Percentiles rank a stretch among this genome's conserved stretches.
Evolutionary conservation across 78 protist species (phyloP).

Genomic region (Dictyostelium purpureum): DNA sequence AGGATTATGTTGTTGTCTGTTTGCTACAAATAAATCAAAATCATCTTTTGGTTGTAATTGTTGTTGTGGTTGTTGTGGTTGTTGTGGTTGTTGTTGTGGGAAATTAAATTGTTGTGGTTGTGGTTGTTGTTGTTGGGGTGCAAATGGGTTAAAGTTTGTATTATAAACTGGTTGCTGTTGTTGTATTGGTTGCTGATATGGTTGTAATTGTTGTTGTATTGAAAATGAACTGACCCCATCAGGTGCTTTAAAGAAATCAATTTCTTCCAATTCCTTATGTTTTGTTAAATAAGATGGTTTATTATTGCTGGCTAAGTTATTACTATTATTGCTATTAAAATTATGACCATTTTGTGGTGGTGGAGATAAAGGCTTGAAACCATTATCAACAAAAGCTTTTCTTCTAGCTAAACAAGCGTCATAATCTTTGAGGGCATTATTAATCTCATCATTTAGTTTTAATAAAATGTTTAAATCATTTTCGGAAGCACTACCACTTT

Average conservation of each 20-base stretch:
- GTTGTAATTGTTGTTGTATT: neutral
- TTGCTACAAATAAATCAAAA: neutral
- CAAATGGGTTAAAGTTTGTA: neutral
- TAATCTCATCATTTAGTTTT: constrained; percentile 41
- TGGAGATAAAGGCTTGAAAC: constrained; percentile 27
- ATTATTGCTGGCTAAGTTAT: neutral
- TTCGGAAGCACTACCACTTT: constrained; percentile 30
- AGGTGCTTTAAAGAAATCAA: constrained; percentile 45
- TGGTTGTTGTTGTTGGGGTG: neutral
- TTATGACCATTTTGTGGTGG: neutral
- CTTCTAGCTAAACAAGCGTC: constrained; percentile 12
- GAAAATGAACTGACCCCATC: constrained; percentile 15
- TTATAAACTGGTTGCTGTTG: neutral
- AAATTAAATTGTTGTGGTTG: neutral
- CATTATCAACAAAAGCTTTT: constrained; percentile 44
- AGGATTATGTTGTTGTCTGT: constrained; percentile 11
- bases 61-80: neutral
- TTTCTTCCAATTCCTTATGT: constrained; percentile 46
- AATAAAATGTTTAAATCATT: constrained; percentile 15
- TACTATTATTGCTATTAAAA: neutral
- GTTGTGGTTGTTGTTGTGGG: constrained; percentile 4
- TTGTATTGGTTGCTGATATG: constrained; percentile 19
- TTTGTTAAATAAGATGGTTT: neutral
- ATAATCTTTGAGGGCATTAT: constrained; percentile 32
- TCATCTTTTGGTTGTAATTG: neutral